Evolutionary conservation across 345 rosid species (phyloP), one percentile per base, ranked within the genome.

Genomic region (Passiflora organensis): DNA sequence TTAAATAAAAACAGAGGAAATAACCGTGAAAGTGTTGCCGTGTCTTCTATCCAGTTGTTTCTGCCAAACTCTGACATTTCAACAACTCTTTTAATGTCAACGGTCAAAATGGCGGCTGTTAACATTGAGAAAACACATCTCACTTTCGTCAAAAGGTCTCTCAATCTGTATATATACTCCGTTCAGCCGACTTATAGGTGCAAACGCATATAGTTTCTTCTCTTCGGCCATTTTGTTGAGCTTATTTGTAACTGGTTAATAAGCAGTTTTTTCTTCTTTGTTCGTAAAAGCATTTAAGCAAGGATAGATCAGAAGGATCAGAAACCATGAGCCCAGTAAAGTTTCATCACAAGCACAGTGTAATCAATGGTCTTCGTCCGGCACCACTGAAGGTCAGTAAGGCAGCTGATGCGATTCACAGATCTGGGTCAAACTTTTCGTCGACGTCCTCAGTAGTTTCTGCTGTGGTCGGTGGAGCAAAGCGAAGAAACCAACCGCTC

Each of bases 331-430:
- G 54, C n/a, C 63, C 64, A 17, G 43, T 34, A 52, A 50, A 43
- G 13, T 21, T 16, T 14, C 34, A 39, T 6, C 24, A 49, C 10
- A 19, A 41, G 11, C 45, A 20, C 13, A 9, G 14, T 19, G 62
- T 21, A 10, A 22, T 44, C 63, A 57, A 58, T 20, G 64, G 58
- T 28, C 64, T n/a, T 2, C 70, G 70, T 19, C 70, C 64, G 2
- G 17, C 58, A 18, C 53, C 69, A 2, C 51, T 65, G 62, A 65
- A 57, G 48, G 38, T 65, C 52, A 23, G 4, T n/a, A 44, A 58
- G 24, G 63, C 41, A 51, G 58, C 70, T 8, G 59, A 58, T 32
- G 32, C 48, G 14, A 51, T 65, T 44, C 63, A 23, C 39, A 65
- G 58, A 19, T 25, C 39, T n/a, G n/a, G n/a, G 2, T 51, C 59